Conservation (phyloP, 148 eudicot species). For the Chenopodium album region DNA sequence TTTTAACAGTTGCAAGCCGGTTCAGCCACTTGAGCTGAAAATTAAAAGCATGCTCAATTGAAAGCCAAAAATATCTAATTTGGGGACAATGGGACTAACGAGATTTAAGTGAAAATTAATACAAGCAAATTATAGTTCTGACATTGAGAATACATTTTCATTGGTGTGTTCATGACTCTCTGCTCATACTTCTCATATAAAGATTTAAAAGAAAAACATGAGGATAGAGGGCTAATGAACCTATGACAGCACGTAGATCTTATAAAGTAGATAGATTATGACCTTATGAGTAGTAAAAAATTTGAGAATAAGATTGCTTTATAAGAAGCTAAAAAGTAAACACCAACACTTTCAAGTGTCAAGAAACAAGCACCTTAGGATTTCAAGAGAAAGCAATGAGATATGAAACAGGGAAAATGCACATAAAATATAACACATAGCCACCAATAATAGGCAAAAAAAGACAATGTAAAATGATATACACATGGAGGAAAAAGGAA, state of each 20-base stretch:
- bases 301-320: not conserved
- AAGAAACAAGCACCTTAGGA: not conserved
- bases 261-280: not conserved
- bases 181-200: not conserved
- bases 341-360: not conserved
- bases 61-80: not conserved
- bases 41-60: not conserved
- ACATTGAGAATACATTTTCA: not conserved
- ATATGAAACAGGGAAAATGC: not conserved
- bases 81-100: not conserved
- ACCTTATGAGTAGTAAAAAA: not conserved
- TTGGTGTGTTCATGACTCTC: not conserved
- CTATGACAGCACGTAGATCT: not conserved
- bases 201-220: not conserved
- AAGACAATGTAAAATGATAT: constrained; percentile 6
- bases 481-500: not conserved
- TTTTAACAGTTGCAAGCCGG: constrained; percentile 40
- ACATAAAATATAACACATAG: not conserved
- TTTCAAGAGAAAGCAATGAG: not conserved
- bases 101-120: not conserved
- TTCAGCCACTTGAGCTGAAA: constrained; percentile 51
- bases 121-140: not conserved
- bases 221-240: not conserved
- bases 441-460: not conserved
- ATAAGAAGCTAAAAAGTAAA: not conserved